Base-by-base conservation (phyloP, 495 filamentous ascomycete genomes). In the Thozetella sp. region DNA sequence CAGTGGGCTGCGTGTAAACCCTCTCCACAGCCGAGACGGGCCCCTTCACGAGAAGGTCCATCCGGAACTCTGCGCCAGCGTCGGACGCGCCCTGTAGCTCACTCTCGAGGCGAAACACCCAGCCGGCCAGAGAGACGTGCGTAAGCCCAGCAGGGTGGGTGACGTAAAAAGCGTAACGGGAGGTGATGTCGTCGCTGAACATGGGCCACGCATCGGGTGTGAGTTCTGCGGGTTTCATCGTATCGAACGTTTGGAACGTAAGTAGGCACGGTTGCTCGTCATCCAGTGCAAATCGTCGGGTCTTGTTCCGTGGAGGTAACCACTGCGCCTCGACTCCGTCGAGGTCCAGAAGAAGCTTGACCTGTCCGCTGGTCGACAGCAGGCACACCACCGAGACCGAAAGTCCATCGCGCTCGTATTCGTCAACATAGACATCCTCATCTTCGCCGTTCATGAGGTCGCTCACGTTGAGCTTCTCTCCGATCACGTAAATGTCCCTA, bases 251-350 rank as follows among this genome's bases (percentile, higher is more conserved):
- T 30, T 84, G 80, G 64, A 83, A 83, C 1, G 77, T 80, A 15
- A 84, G 67, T 3, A 84, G 64, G 1, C 73, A 69, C 6, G 75
- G 76, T 0, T 70, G 51, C 9, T 64, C 66, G 13, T 58, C n/a
- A 4, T 67, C 40, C 17, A 71, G 68, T 22, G 51, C 15, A 15
- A 70, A 63, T 2, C 60, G 61, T n/a, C 70, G 72, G 19, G 64
- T 72, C 66, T 72, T 83, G 62, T 72, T 64, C 22, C 70, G 71
- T 19, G 78, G 86, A 2, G 92, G 91, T 11, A 96, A 82, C 93
- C 93, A 97, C 66, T 92, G 86, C 10, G 89, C 93, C 70, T 93
- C 86, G 1, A 96, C 84, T 0, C 90, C 90, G 27, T 93, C 87
- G 2, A 93, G 67, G 65, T 95, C 91, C 19, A 97, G 78, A 66